Evolutionary conservation across 2,329 filamentous ascomycete genomes (phyloP).

Genomic region (Periconia macrospinosa): DNA sequence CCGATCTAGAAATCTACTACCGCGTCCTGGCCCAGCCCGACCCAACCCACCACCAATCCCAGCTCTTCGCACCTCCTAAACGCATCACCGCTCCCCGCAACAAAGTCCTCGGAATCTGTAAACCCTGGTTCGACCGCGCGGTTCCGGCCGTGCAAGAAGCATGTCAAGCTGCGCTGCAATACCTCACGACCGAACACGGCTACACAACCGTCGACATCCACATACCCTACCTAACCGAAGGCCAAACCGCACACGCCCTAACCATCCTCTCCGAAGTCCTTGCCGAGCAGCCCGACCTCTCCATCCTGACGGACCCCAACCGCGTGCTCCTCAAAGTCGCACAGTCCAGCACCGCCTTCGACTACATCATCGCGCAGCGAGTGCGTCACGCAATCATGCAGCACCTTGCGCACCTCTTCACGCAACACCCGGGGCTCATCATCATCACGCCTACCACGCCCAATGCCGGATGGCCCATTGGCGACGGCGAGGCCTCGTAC

Average conservation of each 20-base stretch:
- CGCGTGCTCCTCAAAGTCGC: constrained; percentile 69
- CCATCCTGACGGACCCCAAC: constrained; percentile 66
- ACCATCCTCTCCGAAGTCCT: constrained; percentile 76
- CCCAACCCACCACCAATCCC: constrained; percentile 61
- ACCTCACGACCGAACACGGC: constrained; percentile 55
- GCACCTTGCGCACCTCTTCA: constrained; percentile 73
- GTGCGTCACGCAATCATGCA: constrained; percentile 77
- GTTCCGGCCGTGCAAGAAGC: constrained; percentile 63
- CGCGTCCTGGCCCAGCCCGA: constrained; percentile 76
- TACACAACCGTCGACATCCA: constrained; percentile 63
- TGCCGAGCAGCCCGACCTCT: constrained; percentile 54
- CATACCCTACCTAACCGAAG: constrained; percentile 69
- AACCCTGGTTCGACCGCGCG: constrained; percentile 69
- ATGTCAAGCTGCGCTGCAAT: constrained; percentile 65
- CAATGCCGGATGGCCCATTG: constrained; percentile 73
- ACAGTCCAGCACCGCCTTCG: constrained; percentile 64
- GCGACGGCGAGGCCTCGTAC: constrained; percentile 60
- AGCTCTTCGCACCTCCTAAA: constrained; percentile 61
- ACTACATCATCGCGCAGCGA: constrained; percentile 73
- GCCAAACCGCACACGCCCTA: constrained; percentile 74
- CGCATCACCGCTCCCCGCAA: constrained; percentile 47
- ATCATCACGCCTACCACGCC: constrained; percentile 80
- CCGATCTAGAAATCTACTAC: constrained; percentile 82
- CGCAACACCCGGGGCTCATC: constrained; percentile 71
- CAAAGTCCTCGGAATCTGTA: constrained; percentile 71